A percentile compares a stretch with the other conserved stretches of the same genome.
These are phyloP conservation scores for Acanthamoeba triangularis DNA, from an alignment of 208 protist genomes.

Conservation along the genomic window DNA sequence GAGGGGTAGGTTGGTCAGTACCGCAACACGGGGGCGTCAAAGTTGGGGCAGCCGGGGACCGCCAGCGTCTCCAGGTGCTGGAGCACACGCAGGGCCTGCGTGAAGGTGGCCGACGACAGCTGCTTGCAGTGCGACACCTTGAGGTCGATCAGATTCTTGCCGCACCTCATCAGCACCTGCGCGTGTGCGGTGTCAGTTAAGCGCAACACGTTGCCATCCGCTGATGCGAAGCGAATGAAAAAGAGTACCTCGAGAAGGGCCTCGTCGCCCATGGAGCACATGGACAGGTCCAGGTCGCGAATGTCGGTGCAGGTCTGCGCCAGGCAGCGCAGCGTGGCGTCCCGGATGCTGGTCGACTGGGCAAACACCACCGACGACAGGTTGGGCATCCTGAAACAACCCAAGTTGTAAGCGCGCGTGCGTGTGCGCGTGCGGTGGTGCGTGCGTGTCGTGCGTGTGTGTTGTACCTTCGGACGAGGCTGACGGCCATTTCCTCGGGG, in stretches of 20 bases:
- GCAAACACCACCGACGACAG: conserved; percentile 47
- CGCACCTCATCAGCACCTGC: not conserved
- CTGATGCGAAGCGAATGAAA: not conserved
- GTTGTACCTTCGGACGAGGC: not conserved
- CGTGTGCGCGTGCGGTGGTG: not conserved
- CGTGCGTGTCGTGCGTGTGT: not conserved
- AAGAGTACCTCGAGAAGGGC: not conserved
- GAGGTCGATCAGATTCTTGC: conserved; percentile 25
- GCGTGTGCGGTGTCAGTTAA: not conserved
- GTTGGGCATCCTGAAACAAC: conserved; percentile 47
- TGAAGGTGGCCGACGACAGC: not conserved
- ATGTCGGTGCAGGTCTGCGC: conserved; percentile 10
- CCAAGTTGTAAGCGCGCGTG: not conserved
- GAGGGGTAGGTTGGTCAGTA: not conserved
- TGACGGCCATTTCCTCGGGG: not conserved
- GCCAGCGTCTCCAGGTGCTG: conserved; percentile 10
- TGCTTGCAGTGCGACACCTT: not conserved
- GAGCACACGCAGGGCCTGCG: not conserved
- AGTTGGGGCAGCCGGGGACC: not conserved
- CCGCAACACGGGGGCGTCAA: not conserved
- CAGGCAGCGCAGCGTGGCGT: not conserved
- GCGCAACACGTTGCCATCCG: not conserved
- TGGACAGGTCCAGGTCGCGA: conserved; percentile 17
- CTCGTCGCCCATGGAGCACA: not conserved
- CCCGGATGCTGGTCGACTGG: not conserved